Base-by-base conservation (phyloP, 2,329 filamentous ascomycete species). In the Pyricularia pennisetigena region DNA sequence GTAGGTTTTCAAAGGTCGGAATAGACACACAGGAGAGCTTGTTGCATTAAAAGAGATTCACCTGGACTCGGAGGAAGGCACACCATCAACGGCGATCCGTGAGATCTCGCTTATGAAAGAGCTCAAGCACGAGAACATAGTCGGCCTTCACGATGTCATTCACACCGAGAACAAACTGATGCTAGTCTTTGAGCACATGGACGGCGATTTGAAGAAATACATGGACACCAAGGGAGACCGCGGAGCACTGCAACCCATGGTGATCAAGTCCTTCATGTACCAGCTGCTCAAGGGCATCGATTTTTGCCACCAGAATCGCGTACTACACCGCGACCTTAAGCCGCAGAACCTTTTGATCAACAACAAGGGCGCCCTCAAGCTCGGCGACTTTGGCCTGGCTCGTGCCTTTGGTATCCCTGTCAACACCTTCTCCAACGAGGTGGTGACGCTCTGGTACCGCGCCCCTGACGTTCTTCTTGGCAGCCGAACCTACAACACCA, bases 91-190 rank as follows among this genome's bases (percentile, higher is more conserved):
- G 0, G 95, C 95, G 64, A 99, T 99, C 78, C 92, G 95, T 75
- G 95, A 99, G 80, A 99, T 99, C 75, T 97, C 94, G 1, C 85
- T 99, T 69, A 98, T 99, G 95, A 99, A 99, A 81, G 95, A 99
- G 81, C 86, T 99, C 72, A 98, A 98, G 80, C 95, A 99, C 80
- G 94, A 97, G 78, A 98, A 97, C 77, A 98, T 99, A 72, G 94
- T 99, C 74, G 92, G 90, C 69, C 88, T 99, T 5, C 93, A 98
- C 85, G 95, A 99, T 84, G 95, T 99, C 68, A 98, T 99, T 75
- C 95, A 99, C 80, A 99, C 95, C 69, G 95, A 99, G 83, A 99
- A 98, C 82, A 99, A 99, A 79, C 88, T 99, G 69, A 99, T 99
- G 95, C 89, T 99, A 59, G 95, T 99, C 10, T 99, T 99, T 74